Conservation (phyloP, 2,329 filamentous ascomycete genomes). For the Zasmidium cellare region DNA sequence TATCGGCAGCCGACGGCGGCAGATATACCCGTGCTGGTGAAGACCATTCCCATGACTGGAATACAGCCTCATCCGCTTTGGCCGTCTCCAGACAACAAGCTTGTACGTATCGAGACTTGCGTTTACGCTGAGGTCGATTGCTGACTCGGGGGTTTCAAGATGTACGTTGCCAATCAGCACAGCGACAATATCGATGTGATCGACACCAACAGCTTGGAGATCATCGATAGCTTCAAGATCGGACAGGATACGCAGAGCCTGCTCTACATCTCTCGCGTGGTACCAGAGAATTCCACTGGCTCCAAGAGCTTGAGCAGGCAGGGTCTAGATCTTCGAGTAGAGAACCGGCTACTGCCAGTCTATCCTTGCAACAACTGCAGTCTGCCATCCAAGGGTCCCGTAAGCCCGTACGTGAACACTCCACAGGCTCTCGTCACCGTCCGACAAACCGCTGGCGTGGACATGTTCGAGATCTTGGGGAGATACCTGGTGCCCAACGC, state of each 20-base stretch:
- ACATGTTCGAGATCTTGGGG: constrained; percentile 11
- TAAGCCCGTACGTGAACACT: not conserved
- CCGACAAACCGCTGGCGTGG: constrained; percentile 6
- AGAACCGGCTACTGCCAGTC: not conserved
- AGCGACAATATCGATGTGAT: constrained; percentile 10
- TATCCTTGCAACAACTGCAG: not conserved
- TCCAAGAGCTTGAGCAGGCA: constrained; percentile 6
- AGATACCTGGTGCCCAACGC: constrained; percentile 4
- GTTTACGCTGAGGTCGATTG: too few relatives aligned
- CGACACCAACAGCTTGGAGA: constrained; percentile 4
- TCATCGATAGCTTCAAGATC: constrained; percentile 6
- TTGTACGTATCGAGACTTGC: too few relatives aligned
- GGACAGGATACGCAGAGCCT: constrained; percentile 8
- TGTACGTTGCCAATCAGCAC: constrained; percentile 12
- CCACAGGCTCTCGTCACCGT: constrained; percentile 4
- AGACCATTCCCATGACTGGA: not conserved
- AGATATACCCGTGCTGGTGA: not conserved
- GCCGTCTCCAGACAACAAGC: constrained; percentile 9
- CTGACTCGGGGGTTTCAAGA: not conserved
- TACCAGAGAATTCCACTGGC: not conserved
- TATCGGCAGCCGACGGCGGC: constrained; percentile 1
- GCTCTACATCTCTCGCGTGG: constrained; percentile 4
- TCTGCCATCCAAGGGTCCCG: not conserved
- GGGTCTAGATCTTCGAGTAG: constrained; percentile 3
- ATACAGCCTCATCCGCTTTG: constrained; percentile 9